Evolutionary conservation across 306 rosid genomes (phyloP).

Genomic region (Castanea sativa): DNA sequence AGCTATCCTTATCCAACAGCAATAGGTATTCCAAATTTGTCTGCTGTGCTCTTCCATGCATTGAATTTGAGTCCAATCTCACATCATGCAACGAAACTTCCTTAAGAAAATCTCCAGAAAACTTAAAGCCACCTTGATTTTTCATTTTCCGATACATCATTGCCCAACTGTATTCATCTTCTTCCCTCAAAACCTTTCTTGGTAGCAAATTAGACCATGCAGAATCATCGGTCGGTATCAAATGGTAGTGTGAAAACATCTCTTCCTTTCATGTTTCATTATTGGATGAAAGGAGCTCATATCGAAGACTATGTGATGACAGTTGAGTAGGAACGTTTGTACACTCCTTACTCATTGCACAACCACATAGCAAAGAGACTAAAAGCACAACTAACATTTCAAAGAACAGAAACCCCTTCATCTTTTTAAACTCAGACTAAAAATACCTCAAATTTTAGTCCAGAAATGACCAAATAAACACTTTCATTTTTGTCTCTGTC

Average conservation of each 20-base stretch:
- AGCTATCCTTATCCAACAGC: conserved; percentile 69
- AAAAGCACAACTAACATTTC: conserved; percentile 23
- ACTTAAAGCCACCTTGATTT: conserved; percentile 20
- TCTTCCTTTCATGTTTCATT: conserved; percentile 59
- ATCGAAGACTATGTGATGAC: conserved; percentile 51
- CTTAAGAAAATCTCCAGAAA: conserved; percentile 50
- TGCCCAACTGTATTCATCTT: conserved; percentile 52
- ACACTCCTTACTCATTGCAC: conserved; percentile 56
- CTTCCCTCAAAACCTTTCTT: conserved; percentile 53
- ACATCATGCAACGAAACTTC: conserved; percentile 70
- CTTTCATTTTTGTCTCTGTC: conserved; percentile 51
- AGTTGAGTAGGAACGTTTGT: conserved; percentile 57
- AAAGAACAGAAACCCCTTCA: conserved; percentile 32
- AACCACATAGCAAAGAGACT: conserved; percentile 29
- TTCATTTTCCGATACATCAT: conserved; percentile 60
- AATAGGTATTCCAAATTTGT: conserved; percentile 76
- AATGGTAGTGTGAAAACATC: conserved; percentile 56
- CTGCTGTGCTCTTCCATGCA: conserved; percentile 57
- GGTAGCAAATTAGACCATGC: conserved; percentile 67
- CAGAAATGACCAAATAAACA: background rate
- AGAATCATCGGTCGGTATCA: conserved; percentile 72
- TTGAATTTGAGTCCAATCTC: conserved; percentile 49
- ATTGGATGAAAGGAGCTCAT: conserved; percentile 38
- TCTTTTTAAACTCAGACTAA: conserved; percentile 19
- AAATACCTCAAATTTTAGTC: conserved; percentile 6